These are phyloP conservation scores for Aspergillus heteromorphus DNA, from an alignment of 495 filamentous ascomycete species.

Conservation along the genomic window DNA sequence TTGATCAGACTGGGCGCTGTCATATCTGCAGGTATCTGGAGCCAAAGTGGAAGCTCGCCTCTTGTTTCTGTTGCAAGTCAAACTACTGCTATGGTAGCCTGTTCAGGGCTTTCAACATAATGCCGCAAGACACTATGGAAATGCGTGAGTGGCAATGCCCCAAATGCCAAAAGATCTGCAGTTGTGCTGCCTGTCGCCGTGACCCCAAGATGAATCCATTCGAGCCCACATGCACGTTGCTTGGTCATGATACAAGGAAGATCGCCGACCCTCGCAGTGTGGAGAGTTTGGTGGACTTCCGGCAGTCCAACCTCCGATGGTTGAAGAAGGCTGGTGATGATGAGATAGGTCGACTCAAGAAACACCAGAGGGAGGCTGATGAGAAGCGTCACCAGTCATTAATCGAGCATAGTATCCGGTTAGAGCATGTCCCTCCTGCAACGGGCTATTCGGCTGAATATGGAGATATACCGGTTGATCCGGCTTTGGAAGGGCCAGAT, in stretches of 20 bases:
- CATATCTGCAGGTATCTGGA: conserved; percentile 78
- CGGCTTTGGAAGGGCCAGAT: conserved; percentile 29
- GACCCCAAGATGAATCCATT: conserved; percentile 60
- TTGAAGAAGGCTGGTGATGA: conserved; percentile 53
- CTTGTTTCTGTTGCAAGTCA: conserved; percentile 66
- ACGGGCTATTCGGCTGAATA: conserved; percentile 17
- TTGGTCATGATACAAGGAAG: conserved; percentile 83
- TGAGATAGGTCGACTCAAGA: conserved; percentile 42
- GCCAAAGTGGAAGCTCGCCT: conserved; percentile 71
- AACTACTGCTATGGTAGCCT: conserved; percentile 85
- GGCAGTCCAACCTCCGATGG: conserved; percentile 75
- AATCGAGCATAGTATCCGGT: conserved; percentile 32
- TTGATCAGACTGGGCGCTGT: conserved; percentile 48
- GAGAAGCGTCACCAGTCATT: conserved; percentile 38
- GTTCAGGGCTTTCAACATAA: conserved; percentile 82
- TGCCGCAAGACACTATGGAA: conserved; percentile 74
- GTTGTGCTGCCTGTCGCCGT: conserved; percentile 68
- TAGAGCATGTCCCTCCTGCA: conserved; percentile 20
- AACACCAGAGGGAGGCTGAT: conserved; percentile 46
- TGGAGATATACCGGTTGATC: conserved; percentile 47
- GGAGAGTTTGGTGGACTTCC: conserved; percentile 80
- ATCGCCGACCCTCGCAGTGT: conserved; percentile 86
- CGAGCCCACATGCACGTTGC: conserved; percentile 72
- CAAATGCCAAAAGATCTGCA: conserved; percentile 77
- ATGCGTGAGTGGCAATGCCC: conserved; percentile 80